Percentiles rank a stretch among this genome's conserved stretches.
Evolutionary conservation across 208 protist species (phyloP).

Genomic region (Naegleria gruberi): DNA sequence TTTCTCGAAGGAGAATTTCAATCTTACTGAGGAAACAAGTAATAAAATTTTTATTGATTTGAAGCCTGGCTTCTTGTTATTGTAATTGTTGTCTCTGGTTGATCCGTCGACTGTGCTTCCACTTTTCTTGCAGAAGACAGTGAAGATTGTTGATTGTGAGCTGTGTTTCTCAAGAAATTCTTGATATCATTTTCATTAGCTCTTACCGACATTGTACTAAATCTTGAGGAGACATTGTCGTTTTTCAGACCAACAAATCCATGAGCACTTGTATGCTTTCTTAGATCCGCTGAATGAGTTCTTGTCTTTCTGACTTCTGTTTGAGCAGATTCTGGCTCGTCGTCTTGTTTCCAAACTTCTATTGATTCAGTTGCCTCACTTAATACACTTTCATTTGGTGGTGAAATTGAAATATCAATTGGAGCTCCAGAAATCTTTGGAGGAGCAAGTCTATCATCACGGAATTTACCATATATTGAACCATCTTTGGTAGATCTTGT

Average conservation of each 20-base stretch:
- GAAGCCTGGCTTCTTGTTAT: too few species aligned
- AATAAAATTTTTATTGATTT: too few species aligned
- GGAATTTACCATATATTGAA: not conserved
- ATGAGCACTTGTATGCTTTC: not conserved
- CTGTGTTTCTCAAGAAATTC: not conserved
- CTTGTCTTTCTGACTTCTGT: not conserved
- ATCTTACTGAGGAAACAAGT: too few species aligned
- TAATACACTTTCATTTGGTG: not conserved
- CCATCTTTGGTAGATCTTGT: not conserved
- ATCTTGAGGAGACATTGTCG: not conserved
- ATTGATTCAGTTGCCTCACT: not conserved
- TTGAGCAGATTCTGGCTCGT: not conserved
- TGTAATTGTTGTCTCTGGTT: too few species aligned
- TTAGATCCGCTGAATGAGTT: not conserved
- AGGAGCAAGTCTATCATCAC: not conserved
- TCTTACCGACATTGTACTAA: not conserved
- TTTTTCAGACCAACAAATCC: not conserved
- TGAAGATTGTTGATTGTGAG: not conserved
- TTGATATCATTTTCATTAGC: not conserved
- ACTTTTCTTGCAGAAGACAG: not conserved
- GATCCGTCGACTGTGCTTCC: too few species aligned
- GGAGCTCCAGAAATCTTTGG: not conserved
- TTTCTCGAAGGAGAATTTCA: too few species aligned
- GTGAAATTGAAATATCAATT: not conserved
- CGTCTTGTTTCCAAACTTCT: too few species aligned